Base-by-base conservation (phyloP, 257 asterid species). In the Gentiana macrophylla region DNA sequence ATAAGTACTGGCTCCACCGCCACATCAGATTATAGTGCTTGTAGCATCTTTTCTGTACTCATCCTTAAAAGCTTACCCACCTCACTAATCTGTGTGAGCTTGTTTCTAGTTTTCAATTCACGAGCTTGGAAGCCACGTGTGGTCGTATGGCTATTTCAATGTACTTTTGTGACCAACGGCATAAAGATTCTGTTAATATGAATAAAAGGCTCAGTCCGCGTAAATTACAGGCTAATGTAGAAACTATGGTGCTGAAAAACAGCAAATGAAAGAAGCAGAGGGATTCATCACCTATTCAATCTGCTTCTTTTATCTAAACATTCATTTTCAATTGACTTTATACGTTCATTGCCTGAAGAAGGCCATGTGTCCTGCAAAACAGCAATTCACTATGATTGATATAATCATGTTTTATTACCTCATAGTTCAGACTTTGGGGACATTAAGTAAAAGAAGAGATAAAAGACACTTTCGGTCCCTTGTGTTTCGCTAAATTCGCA, bases 141-240 rank as follows among this genome's bases (percentile, higher is more conserved):
- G 81, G 86, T 15, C 95, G 94, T 64, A 89, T 76, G 50, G 84
- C 94, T 54, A 89, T 84, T 73, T 89, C 12, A 89, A 74, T 24
- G 69, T 83, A 63, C 92, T 85, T 71, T 79, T 35, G 94, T 83
- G 64, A 85, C 94, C 37, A 89, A 75, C 47, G 94, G 84, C 52
- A 79, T 81, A 48, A 82, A 62, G 53, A 70, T 73, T 74, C 95
- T 84, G 78, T 53, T 49, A 43, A 44, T 12, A 44, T 10, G 34
- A 24, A 50, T 5, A 56, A 13, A 57, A 44, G 38, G 37, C 50
- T 49, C 32, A 32, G 38, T 8, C 38, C 45, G 41, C 7, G 32
- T 8, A 56, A 45, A 24, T 57, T 9, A 1, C 15, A 9, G 32
- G 34, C 32, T 32, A 32, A 46, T 32, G 52, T 11, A 45, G 41